Percentiles rank a stretch among this genome's conserved stretches.
These are phyloP conservation scores for Paramyrothecium roridum DNA, from an alignment of 2,329 filamentous ascomycete species.

Conservation along the genomic window DNA sequence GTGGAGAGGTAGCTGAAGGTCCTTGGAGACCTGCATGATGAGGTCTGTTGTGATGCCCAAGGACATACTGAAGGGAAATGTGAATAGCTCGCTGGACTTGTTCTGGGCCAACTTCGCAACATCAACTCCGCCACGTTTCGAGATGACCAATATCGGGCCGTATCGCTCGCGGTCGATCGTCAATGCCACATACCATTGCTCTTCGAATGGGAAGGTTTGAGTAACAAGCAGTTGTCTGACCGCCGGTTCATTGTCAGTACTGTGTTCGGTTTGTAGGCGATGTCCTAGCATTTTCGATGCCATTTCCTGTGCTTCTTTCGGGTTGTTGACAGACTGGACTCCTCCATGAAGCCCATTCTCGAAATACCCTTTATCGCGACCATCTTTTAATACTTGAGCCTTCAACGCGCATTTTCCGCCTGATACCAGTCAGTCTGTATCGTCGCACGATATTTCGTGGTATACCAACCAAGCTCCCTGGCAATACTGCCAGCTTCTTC, in stretches of 20 bases:
- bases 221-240: slow-evolving; percentile 33
- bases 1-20: background rate
- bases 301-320: slow-evolving; percentile 11
- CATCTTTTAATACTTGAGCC: slow-evolving; percentile 19
- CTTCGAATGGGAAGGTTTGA: slow-evolving; percentile 21
- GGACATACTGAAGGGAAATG: slow-evolving; percentile 20
- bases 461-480: slow-evolving; percentile 16
- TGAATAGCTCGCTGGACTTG: background rate
- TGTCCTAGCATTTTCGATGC: slow-evolving; percentile 16
- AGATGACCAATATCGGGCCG: slow-evolving; percentile 31
- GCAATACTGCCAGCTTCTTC: slow-evolving; percentile 15
- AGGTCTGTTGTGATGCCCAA: slow-evolving; percentile 21
- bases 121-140: slow-evolving; percentile 8
- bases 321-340: slow-evolving; percentile 6
- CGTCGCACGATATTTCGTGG: background rate
- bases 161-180: slow-evolving; percentile 39
- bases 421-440: slow-evolving; percentile 1
- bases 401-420: slow-evolving; percentile 20
- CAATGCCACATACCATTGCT: slow-evolving; percentile 38
- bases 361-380: slow-evolving; percentile 6
- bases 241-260: slow-evolving; percentile 1
- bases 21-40: slow-evolving; percentile 8
- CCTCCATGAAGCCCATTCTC: slow-evolving; percentile 6
- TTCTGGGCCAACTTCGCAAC: slow-evolving; percentile 14
- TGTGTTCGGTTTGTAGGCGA: background rate